Conservation (phyloP, 768 basidiomycete genomes). For the Saitozyma sp. region DNA sequence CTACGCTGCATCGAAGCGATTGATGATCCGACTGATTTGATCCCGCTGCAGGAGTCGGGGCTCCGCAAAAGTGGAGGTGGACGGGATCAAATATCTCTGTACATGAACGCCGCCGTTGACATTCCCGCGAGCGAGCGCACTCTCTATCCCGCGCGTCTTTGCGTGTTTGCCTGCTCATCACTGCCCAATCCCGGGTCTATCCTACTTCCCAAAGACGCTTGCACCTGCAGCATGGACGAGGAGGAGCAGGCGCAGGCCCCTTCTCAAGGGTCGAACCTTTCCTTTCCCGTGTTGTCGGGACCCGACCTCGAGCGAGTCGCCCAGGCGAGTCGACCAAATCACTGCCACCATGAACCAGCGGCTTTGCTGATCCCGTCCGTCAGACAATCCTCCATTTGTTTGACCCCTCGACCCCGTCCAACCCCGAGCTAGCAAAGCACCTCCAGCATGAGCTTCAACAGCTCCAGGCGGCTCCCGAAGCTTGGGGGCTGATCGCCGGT, state of each 20-base stretch:
- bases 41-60: no score
- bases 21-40: no score
- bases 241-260: slow-evolving; percentile 1
- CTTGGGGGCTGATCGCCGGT: slow-evolving; percentile 50
- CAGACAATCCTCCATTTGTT: slow-evolving; percentile 48
- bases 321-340: neutral
- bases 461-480: slow-evolving; percentile 40
- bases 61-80: no score
- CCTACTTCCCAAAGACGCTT: neutral
- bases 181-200: neutral
- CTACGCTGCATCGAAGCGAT: no score
- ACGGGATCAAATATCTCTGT: no score
- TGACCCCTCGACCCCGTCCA: slow-evolving; percentile 29
- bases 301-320: neutral
- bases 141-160: neutral
- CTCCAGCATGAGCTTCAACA: slow-evolving; percentile 44
- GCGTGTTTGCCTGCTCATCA: neutral
- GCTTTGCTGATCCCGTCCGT: neutral
- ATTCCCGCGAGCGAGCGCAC: no score
- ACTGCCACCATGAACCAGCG: no score
- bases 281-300: neutral
- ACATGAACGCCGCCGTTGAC: no score
- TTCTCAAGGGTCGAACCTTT: neutral
- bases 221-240: neutral
- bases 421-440: slow-evolving; percentile 39